Conservation (phyloP, 108 stramenopile genomes). For the Cafeteria roenbergensis region DNA sequence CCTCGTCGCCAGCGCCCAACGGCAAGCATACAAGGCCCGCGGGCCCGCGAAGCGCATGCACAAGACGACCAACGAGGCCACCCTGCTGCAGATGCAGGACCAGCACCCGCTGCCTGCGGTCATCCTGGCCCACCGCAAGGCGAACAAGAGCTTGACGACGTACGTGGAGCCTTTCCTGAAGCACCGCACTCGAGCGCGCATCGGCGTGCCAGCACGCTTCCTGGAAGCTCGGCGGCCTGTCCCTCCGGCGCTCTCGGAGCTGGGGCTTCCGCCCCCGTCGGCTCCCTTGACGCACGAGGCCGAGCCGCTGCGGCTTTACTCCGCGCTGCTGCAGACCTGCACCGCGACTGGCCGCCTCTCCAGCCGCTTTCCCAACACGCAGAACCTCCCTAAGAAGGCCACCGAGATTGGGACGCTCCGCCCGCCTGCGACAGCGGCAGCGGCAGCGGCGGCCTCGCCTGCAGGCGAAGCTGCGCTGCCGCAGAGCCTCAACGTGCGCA, state of each 20-base stretch:
- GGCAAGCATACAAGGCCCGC: too few species aligned
- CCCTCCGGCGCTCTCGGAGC: too few species aligned
- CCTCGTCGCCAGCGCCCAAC: not conserved
- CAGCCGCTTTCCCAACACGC: not conserved
- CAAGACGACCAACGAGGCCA: not conserved
- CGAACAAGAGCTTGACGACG: not conserved
- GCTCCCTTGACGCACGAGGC: too few species aligned
- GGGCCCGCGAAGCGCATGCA: not conserved
- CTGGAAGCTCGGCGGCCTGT: too few species aligned
- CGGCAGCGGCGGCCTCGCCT: not conserved
- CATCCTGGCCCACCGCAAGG: not conserved
- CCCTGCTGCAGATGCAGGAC: not conserved
- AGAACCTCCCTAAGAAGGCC: not conserved
- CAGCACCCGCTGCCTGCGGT: not conserved
- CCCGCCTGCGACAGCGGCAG: not conserved
- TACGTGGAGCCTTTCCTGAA: not conserved
- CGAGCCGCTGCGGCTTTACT: not conserved
- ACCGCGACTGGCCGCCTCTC: not conserved
- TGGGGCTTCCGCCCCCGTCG: too few species aligned
- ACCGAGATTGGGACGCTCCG: too few species aligned
- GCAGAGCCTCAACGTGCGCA: not conserved
- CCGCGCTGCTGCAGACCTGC: not conserved
- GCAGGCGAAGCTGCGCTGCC: not conserved
- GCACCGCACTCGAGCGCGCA: too few species aligned
- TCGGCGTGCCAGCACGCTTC: too few species aligned